Evolutionary conservation across 2,329 filamentous ascomycete species (phyloP), one percentile per base, ranked within the genome.

Genomic region (Orbilia ellipsospora): DNA sequence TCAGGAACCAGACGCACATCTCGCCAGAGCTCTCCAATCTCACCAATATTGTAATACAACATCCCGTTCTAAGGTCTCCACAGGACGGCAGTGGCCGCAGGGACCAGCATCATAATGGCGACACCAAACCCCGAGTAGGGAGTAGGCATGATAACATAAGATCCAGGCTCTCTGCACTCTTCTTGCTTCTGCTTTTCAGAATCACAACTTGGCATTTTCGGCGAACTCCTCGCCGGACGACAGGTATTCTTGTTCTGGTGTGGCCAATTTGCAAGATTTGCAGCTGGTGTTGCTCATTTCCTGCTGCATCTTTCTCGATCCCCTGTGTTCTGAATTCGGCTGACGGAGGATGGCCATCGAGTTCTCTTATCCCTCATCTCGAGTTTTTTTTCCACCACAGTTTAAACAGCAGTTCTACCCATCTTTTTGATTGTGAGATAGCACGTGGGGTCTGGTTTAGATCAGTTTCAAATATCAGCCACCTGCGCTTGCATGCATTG

Each of bases 401-500:
- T 36, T 36, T 36, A 36, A 36, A 36, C 31, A 36, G 10, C 31
- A 7, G 3, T 36, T 36, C 31, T 2, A 36, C 2, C 23, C 4
- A 2, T 23, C 63, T 23, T 55, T 52, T 50, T 75, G 64, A 51
- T 69, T 60, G 23, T 50, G 26, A 36, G 64, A 75, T 56, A 75
- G 72, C 52, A 64, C 64, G 65, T 75, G 72, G 45, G 64, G 64
- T 44, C 64, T 69, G 51, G 57, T 48, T 59, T 48, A 61, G 50
- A 45, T 54, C 59, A 64, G 72, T 68, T 75, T 75, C 64, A 68
- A 40, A 55, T 28, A 56, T 75, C 72, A 75, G 72, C 72, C 72
- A 75, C 69, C 72, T 75, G 72, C 60, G 70, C 70, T 74, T 74
- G 70, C 64, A 67, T 62, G 50, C 40, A 50, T 70, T 40, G 51